These are phyloP conservation scores for Trichoderma hamatum DNA, from an alignment of 2,329 filamentous ascomycete genomes.

Conservation along the genomic window DNA sequence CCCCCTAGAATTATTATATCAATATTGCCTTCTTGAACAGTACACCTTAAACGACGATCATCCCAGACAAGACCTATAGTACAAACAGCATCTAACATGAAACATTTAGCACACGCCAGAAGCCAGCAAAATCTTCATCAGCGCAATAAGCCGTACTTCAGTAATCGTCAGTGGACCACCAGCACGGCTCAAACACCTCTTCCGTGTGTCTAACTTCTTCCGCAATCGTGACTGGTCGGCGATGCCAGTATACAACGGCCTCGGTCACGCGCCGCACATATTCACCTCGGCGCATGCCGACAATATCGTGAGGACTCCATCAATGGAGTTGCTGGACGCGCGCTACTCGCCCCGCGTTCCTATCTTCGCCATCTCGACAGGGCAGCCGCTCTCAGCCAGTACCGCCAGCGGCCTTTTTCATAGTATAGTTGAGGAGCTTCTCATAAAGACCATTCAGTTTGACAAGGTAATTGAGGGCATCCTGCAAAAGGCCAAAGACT, in stretches of 20 bases:
- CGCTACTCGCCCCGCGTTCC: neutral
- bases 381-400: neutral
- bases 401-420: neutral
- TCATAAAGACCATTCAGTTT: neutral
- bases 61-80: no score
- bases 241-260: constrained; percentile 42
- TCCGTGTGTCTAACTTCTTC: constrained; percentile 32
- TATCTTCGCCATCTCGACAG: neutral
- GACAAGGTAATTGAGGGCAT: neutral
- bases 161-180: constrained; percentile 46
- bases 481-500: neutral
- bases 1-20: neutral
- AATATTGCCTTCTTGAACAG: no score
- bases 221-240: constrained; percentile 26
- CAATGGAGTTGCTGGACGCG: neutral
- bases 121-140: constrained; percentile 46
- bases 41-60: constrained; percentile 28
- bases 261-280: constrained; percentile 48
- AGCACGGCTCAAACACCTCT: constrained; percentile 35
- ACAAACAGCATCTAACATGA: neutral
- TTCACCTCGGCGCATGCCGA: constrained; percentile 33
- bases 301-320: neutral
- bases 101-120: neutral
- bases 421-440: neutral
- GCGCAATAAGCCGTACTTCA: constrained; percentile 38